These are phyloP conservation scores for Cryptococcus sp. DNA, from an alignment of 1,284 basidiomycete species.

Conservation along the genomic window DNA sequence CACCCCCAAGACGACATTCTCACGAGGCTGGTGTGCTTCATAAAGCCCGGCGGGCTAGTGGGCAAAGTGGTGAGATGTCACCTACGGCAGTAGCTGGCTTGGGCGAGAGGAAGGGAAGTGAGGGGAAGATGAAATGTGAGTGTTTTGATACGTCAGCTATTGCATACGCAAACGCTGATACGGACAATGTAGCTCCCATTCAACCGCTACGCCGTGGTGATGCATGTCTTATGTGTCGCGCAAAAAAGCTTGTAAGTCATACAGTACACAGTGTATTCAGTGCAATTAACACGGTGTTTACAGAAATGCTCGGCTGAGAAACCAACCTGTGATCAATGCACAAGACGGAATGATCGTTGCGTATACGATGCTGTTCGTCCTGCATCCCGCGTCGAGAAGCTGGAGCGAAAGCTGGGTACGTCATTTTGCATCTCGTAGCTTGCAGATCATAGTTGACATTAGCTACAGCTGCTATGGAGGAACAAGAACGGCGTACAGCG, in stretches of 20 bases:
- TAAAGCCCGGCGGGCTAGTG: background rate
- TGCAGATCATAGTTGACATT: background rate
- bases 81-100: no score
- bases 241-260: constrained; percentile 38
- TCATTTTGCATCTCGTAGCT: background rate
- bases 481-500: constrained; percentile 16
- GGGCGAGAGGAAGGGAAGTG: background rate
- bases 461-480: constrained; percentile 30
- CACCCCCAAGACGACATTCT: background rate
- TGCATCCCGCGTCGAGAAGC: constrained; percentile 35
- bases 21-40: background rate
- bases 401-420: constrained; percentile 33
- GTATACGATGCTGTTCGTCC: constrained; percentile 35
- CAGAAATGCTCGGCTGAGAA: constrained; percentile 42
- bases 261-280: background rate
- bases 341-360: constrained; percentile 33
- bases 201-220: constrained; percentile 35
- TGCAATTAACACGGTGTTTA: background rate
- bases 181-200: constrained; percentile 2
- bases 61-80: no score
- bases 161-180: background rate
- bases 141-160: no score
- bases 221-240: constrained; percentile 43
- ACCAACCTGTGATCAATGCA: constrained; percentile 37
- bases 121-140: no score